Evolutionary conservation across 805 yeast species (phyloP).

Genomic region (Ogataea glucozyma): DNA sequence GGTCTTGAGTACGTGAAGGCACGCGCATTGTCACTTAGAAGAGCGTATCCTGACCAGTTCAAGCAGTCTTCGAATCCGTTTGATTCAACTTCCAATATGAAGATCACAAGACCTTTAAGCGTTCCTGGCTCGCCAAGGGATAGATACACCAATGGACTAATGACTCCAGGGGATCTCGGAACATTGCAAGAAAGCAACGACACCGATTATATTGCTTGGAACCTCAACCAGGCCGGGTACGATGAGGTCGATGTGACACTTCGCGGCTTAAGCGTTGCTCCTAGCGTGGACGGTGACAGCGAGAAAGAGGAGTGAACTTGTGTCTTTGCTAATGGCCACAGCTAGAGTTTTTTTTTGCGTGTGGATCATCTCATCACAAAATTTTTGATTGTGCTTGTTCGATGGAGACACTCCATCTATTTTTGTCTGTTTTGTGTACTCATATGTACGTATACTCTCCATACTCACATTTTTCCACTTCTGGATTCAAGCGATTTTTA

Average conservation of each 20-base stretch:
- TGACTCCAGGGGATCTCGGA: constrained; percentile 99
- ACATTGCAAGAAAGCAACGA: constrained; percentile 87
- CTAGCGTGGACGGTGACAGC: constrained; percentile 35
- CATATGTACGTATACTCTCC: too few species aligned
- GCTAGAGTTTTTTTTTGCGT: constrained; percentile 1
- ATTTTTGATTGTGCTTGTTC: too few species aligned
- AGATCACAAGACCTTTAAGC: constrained; percentile 86
- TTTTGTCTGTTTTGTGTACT: constrained; percentile 3
- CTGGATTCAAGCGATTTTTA: too few species aligned
- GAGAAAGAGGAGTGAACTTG: constrained; percentile 16
- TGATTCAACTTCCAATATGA: constrained; percentile 47
- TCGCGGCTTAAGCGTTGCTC: constrained; percentile 40
- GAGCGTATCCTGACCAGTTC: constrained; percentile 91
- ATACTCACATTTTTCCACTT: too few species aligned
- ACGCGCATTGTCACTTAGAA: constrained; percentile 82
- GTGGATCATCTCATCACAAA: constrained; percentile 1
- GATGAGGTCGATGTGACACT: constrained; percentile 38
- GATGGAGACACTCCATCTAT: too few species aligned
- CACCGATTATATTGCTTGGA: constrained; percentile 74
- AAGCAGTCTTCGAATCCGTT: constrained; percentile 44
- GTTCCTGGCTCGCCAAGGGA: constrained; percentile 97
- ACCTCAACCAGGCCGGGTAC: constrained; percentile 45
- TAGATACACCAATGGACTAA: constrained; percentile 52
- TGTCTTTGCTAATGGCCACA: not conserved
- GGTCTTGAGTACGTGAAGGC: constrained; percentile 96